Evolutionary conservation across 768 basidiomycete genomes (phyloP).

Genomic region (Podaxis sp.): DNA sequence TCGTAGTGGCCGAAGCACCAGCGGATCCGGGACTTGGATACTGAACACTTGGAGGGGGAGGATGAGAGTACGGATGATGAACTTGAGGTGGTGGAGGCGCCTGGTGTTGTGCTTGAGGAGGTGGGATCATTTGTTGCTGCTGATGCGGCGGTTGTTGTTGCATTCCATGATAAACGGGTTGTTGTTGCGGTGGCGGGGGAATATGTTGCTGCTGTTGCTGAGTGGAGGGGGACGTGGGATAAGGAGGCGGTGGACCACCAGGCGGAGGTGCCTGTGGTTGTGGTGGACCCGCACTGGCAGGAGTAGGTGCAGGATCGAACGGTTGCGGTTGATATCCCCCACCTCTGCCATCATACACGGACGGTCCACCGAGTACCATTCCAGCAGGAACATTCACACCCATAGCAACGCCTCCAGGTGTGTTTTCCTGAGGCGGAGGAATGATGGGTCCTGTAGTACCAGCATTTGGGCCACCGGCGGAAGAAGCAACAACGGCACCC

Average conservation of each 20-base stretch:
- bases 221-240: constrained; percentile 10
- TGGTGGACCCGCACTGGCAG: constrained; percentile 19
- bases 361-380: constrained; percentile 25
- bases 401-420: constrained; percentile 18
- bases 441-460: neutral
- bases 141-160: constrained; percentile 22
- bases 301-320: constrained; percentile 19
- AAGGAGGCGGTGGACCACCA: constrained; percentile 8
- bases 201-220: constrained; percentile 18
- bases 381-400: constrained; percentile 20
- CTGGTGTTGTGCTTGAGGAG: constrained; percentile 18
- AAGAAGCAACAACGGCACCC: constrained; percentile 21
- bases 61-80: constrained; percentile 21
- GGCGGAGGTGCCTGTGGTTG: constrained; percentile 23
- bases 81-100: constrained; percentile 27
- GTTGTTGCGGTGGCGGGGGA: constrained; percentile 22
- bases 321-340: constrained; percentile 27
- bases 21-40: neutral
- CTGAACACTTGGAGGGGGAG: constrained; percentile 18
- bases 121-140: constrained; percentile 20
- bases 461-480: constrained; percentile 14
- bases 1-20: neutral
- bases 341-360: constrained; percentile 33
- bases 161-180: constrained; percentile 12
- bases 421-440: constrained; percentile 12